These are phyloP conservation scores for Furcasterigmium sp. DNA, from an alignment of 2,329 filamentous ascomycete genomes.

Conservation along the genomic window DNA sequence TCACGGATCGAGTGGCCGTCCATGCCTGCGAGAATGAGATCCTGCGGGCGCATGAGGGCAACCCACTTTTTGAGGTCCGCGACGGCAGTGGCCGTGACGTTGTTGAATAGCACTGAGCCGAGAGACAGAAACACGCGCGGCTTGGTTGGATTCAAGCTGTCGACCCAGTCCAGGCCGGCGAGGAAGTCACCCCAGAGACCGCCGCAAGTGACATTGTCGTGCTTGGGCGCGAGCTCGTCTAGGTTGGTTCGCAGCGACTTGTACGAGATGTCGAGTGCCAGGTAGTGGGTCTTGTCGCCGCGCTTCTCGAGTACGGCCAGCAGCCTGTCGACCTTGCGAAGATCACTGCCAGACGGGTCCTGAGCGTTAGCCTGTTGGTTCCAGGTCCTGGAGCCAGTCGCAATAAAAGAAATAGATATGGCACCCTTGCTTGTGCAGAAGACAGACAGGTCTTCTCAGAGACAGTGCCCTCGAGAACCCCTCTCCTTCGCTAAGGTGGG, in stretches of 20 bases:
- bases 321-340: conserved; percentile 32
- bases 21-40: conserved; percentile 34
- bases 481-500: no score
- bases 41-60: conserved; percentile 23
- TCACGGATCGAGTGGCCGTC: conserved; percentile 28
- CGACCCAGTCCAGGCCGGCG: conserved; percentile 25
- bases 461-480: no score
- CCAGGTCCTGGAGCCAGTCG: no score
- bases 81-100: conserved; percentile 28
- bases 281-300: conserved; percentile 23
- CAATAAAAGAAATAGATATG: no score
- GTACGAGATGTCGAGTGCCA: conserved; percentile 34
- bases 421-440: no score
- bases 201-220: conserved; percentile 25
- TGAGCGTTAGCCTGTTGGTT: background rate
- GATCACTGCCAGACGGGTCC: conserved; percentile 24
- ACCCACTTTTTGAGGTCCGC: conserved; percentile 29
- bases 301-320: conserved; percentile 26
- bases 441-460: no score
- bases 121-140: conserved; percentile 28
- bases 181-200: conserved; percentile 35
- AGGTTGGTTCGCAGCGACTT: conserved; percentile 28
- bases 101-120: conserved; percentile 36
- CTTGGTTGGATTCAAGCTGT: background rate
- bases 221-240: conserved; percentile 21